Evolutionary conservation across 768 basidiomycete genomes (phyloP).

Genomic region (Psilocybe cyanescens): DNA sequence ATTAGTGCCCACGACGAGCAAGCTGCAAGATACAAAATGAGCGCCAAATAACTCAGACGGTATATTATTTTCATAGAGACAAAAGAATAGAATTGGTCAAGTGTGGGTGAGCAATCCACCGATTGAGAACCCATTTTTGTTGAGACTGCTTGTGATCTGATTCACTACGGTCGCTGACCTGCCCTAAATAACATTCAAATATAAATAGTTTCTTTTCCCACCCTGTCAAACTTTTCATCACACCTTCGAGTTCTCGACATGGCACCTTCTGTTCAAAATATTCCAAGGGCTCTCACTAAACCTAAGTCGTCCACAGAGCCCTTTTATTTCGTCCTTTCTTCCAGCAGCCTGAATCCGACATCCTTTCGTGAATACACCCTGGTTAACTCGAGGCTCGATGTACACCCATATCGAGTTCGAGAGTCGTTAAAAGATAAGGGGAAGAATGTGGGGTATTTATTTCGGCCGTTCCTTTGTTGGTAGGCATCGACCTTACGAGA

Average conservation of each 20-base stretch:
- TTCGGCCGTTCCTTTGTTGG: constrained; percentile 51
- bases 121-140: not conserved
- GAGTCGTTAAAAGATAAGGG: constrained; percentile 49
- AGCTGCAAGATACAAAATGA: not conserved
- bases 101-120: not conserved
- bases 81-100: not conserved
- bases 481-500: constrained; percentile 64
- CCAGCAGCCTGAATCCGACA: not conserved
- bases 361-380: constrained; percentile 18
- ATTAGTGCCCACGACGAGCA: not conserved
- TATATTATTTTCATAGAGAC: not conserved
- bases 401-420: constrained; percentile 37
- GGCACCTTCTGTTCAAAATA: not conserved
- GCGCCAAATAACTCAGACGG: not conserved
- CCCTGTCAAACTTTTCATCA: not conserved
- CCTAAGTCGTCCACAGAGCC: not conserved
- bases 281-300: not conserved
- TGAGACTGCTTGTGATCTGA: not conserved
- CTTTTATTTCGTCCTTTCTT: not conserved
- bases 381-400: constrained; percentile 54
- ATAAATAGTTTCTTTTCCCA: constrained; percentile 12
- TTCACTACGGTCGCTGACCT: constrained; percentile 3
- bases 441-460: constrained; percentile 58
- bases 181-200: constrained; percentile 17
- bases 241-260: not conserved